Conservation (phyloP, 805 yeast genomes). For the Schizosaccharomyces osmophilus region DNA sequence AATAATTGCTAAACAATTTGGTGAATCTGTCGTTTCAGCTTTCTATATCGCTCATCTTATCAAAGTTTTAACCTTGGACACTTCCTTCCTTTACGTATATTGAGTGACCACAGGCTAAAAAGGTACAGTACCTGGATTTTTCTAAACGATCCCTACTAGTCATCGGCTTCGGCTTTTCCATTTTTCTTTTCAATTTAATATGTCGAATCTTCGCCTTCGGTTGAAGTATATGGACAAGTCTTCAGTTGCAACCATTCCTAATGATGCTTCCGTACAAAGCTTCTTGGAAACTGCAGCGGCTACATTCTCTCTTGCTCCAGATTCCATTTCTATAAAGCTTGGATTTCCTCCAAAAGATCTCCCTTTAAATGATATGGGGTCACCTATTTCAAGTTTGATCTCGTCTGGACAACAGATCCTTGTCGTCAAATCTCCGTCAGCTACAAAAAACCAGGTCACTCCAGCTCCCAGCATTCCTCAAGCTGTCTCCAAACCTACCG, state of each 20-base stretch:
- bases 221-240: neutral
- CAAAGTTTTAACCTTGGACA: no score
- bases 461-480: neutral
- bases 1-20: no score
- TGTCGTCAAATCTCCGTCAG: neutral
- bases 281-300: neutral
- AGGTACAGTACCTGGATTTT: no score
- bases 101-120: no score
- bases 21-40: no score
- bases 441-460: conserved; percentile 5
- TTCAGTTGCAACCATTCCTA: neutral
- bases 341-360: neutral
- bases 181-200: neutral
- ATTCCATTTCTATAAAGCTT: neutral
- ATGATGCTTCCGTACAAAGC: neutral
- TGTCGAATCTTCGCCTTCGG: neutral
- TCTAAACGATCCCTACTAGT: no score
- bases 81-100: no score
- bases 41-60: no score
- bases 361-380: neutral
- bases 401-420: neutral
- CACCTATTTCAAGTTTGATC: neutral
- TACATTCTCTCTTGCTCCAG: neutral
- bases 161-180: no score
- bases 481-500: neutral